Evolutionary conservation across 768 basidiomycete genomes (phyloP).

Genomic region (Termitomyces eurrhizus): DNA sequence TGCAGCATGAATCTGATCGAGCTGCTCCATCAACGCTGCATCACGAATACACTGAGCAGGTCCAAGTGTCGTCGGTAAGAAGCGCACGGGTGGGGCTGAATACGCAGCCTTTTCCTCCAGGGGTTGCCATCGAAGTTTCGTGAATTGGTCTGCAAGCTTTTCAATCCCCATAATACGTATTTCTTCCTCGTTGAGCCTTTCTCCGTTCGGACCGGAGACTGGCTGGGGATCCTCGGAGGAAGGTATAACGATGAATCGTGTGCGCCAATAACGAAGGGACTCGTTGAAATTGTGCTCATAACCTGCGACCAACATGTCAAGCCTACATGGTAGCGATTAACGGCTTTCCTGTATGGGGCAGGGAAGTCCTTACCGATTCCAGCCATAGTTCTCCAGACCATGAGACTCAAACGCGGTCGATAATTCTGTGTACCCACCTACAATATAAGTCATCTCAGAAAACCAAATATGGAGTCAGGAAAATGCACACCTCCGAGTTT

Average conservation of each 20-base stretch:
- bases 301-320: constrained; percentile 83
- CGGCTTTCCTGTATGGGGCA: neutral
- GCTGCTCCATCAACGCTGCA: constrained; percentile 69
- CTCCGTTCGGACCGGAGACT: constrained; percentile 58
- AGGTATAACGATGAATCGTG: constrained; percentile 90
- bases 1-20: constrained; percentile 75
- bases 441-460: neutral
- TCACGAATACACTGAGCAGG: constrained; percentile 80
- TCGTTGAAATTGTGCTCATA: constrained; percentile 80
- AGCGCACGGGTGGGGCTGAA: constrained; percentile 57
- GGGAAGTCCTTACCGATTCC: constrained; percentile 62
- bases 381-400: constrained; percentile 78
- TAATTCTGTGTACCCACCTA: constrained; percentile 77
- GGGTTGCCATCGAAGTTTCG: constrained; percentile 75
- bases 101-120: constrained; percentile 49
- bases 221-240: constrained; percentile 63
- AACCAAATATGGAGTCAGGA: neutral
- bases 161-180: constrained; percentile 86
- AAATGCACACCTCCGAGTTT: constrained; percentile 57
- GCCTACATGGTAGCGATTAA: constrained; percentile 32
- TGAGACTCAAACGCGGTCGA: constrained; percentile 72
- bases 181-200: constrained; percentile 82
- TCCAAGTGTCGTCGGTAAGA: constrained; percentile 82
- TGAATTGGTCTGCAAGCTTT: constrained; percentile 86
- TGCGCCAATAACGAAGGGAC: constrained; percentile 89